Conservation (phyloP, 2,329 filamentous ascomycete species). For the Stachybotrys echinatus region DNA sequence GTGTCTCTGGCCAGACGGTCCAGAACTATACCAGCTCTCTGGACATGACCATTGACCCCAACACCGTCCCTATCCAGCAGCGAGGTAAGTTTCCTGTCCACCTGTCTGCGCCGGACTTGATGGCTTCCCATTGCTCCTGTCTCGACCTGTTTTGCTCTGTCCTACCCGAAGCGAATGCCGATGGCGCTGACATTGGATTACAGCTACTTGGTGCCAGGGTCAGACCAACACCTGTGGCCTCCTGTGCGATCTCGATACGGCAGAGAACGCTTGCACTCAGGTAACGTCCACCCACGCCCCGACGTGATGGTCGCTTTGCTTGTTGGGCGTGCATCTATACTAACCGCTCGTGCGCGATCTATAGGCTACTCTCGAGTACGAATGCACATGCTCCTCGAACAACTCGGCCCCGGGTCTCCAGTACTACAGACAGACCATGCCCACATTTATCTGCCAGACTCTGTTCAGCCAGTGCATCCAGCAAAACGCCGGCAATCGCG, state of each 20-base stretch:
- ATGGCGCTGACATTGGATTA: conserved; percentile 2
- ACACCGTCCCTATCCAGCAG: conserved; percentile 20
- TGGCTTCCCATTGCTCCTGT: too few species aligned
- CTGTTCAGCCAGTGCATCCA: conserved; percentile 43
- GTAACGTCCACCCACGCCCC: conserved; percentile 40
- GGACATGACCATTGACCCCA: conserved; percentile 35
- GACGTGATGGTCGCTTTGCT: too few species aligned
- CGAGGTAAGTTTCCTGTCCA: conserved; percentile 31
- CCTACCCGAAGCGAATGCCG: too few species aligned
- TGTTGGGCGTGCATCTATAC: too few species aligned
- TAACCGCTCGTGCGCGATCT: not conserved
- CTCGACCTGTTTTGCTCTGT: too few species aligned
- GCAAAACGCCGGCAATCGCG: conserved; percentile 32
- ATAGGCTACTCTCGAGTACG: conserved; percentile 38
- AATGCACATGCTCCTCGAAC: conserved; percentile 44
- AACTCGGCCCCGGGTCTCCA: conserved; percentile 44
- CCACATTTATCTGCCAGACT: conserved; percentile 45
- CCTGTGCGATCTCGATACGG: conserved; percentile 36
- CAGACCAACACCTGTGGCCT: conserved; percentile 44
- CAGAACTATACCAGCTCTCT: conserved; percentile 37
- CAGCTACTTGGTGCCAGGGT: conserved; percentile 47
- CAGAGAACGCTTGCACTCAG: conserved; percentile 37
- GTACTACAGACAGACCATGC: conserved; percentile 48
- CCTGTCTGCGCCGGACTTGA: not conserved
- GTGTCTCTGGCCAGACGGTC: conserved; percentile 27